Evolutionary conservation across 306 rosid species (phyloP), one percentile per base, ranked within the genome.

Genomic region (Prunus salicina): DNA sequence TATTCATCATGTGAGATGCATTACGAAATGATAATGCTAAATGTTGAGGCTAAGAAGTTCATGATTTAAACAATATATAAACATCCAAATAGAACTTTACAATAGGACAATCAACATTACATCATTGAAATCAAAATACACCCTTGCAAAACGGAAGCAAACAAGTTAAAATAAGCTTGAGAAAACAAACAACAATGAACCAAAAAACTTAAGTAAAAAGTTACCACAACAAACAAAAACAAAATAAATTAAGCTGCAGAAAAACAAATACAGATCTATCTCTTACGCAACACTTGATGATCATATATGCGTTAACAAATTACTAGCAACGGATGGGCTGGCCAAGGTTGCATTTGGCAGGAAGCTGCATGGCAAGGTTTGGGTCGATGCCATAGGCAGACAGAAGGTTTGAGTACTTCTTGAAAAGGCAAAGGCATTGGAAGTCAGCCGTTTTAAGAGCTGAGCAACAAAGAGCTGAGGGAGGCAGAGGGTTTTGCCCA

Each of bases 291-390:
- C 61, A 56, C 65, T 13, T 49, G 16, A 13, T 13, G 53, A 49
- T 49, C 53, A 15, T 49, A 15, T 49, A 60, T 60, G 65, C 2
- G 15, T 24, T 16, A 43, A 28, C 6, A 52, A 15, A 4, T 38
- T 20, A 45, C 53, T 81, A 74, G 76, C 93, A 90, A 32, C 57
- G 83, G 80, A 84, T 71, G 1, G 83, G 53, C 61, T 55, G 51
- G 45, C 41, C 64, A 55, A 82, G 41, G 52, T 81, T 74, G 85
- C 96, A 91, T 78, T 71, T 76, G 28, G 69, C 77, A 0, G 96
- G 96, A 65, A 91, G 96, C 24, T 57, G 68, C 88, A 85, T 65
- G 78, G 90, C 90, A 49, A 82, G 74, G 3, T 62, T 19, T 22
- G 90, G 71, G 73, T 91, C 81, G 53, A 91, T 70, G 12, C 80